A percentile compares a stretch with the other conserved stretches of the same genome.
These are phyloP conservation scores for Posidonia oceanica DNA, from an alignment of 116 monocot genomes.

Conservation along the genomic window DNA sequence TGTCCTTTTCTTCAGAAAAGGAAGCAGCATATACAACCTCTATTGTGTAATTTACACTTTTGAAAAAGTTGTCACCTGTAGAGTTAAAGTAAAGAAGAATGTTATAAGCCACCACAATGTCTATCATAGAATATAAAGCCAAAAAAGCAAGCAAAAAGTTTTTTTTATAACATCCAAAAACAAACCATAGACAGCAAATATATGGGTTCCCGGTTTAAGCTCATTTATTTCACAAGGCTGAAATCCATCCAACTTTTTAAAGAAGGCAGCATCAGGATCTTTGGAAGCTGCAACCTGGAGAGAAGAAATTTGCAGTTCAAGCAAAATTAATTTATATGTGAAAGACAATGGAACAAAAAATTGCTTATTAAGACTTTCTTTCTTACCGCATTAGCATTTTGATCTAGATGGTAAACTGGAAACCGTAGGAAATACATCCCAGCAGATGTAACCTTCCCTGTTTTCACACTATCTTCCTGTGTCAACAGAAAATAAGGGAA, in stretches of 20 bases:
- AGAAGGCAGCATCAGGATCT: conserved; percentile 72
- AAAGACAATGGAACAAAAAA: not conserved
- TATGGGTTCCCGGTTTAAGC: conserved; percentile 78
- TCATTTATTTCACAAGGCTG: conserved; percentile 94
- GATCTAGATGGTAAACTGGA: conserved; percentile 81
- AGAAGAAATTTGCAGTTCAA: not conserved
- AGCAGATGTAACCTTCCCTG: conserved; percentile 77
- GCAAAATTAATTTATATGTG: not conserved
- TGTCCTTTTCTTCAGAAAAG: conserved; percentile 65
- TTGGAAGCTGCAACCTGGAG: conserved; percentile 44
- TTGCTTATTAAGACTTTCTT: not conserved
- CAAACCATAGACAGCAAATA: conserved; percentile 89
- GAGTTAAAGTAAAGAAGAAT: not conserved
- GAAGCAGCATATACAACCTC: conserved; percentile 67
- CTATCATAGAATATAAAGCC: not conserved
- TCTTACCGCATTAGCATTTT: conserved; percentile 49
- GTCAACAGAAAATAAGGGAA: not conserved
- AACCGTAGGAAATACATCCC: conserved; percentile 95
- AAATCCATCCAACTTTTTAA: conserved; percentile 94
- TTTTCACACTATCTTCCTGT: conserved; percentile 83
- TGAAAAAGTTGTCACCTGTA: conserved; percentile 93
- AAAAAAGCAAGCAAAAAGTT: not conserved
- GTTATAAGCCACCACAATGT: not conserved
- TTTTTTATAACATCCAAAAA: not conserved
- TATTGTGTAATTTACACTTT: conserved; percentile 71